phyloP scores from a whole-genome alignment of 208 protist genomes.

The Acanthamoeba healyi region DNA sequence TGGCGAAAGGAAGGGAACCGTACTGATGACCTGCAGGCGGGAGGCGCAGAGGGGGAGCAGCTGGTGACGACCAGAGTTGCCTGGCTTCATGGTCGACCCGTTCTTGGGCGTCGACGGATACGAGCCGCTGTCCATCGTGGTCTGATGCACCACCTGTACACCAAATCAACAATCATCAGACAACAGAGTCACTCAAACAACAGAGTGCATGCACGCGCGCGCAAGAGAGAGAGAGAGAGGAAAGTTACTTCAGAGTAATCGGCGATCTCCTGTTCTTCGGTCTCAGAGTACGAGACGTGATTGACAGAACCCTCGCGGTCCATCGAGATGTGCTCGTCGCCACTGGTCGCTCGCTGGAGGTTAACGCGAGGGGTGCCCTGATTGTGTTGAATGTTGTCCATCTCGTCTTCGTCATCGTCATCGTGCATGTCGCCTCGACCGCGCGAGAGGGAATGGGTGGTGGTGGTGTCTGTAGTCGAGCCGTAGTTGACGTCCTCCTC shows the following conservation, averaged over 20 bases:
- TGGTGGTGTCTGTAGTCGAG: constrained; percentile 65
- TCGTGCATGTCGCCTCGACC: constrained; percentile 23
- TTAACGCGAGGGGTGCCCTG: constrained; percentile 34
- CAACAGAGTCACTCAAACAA: neutral
- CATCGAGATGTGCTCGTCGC: neutral
- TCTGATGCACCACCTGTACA: constrained; percentile 44
- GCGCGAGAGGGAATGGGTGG: constrained; percentile 32
- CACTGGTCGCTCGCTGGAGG: constrained; percentile 23
- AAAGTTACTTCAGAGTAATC: constrained; percentile 43
- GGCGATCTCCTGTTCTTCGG: constrained; percentile 60
- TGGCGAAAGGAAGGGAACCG: neutral
- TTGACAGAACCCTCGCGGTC: neutral
- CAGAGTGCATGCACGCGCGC: too few relatives aligned
- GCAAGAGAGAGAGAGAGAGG: too few relatives aligned
- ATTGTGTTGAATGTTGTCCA: neutral
- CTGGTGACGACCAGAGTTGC: neutral
- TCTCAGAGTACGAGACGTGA: constrained; percentile 51
- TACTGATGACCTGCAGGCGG: constrained; percentile 64
- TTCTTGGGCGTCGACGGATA: constrained; percentile 58
- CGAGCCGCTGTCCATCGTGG: constrained; percentile 67
- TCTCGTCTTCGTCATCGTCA: neutral
- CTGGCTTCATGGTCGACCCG: neutral
- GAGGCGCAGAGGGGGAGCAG: constrained; percentile 18
- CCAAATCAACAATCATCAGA: neutral
- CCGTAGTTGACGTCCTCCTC: constrained; percentile 73